phyloP scores from a whole-genome alignment of 495 filamentous ascomycete species.

The Xylaria bambusicola region DNA sequence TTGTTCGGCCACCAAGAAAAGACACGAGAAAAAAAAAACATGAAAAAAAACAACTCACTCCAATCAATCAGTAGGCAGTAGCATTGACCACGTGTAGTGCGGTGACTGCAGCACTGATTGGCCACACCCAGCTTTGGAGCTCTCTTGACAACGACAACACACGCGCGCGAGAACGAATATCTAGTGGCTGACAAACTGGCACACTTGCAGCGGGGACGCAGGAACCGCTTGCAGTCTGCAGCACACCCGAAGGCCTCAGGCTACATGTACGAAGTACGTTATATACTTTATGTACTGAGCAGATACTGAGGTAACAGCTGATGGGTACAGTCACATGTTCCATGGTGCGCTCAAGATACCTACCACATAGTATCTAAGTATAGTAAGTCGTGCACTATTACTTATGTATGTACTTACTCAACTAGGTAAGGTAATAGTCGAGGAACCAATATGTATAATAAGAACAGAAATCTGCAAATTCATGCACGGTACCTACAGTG shows the following conservation, averaged over 20 bases:
- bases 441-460: no score
- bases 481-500: no score
- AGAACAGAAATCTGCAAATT: no score
- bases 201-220: conserved; percentile 8
- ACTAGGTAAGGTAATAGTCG: no score
- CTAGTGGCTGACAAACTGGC: not conserved
- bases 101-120: conserved; percentile 19
- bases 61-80: not conserved
- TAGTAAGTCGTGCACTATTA: not conserved
- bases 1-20: not conserved
- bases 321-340: no score
- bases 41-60: conserved; percentile 17
- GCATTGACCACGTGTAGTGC: conserved; percentile 19
- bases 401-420: no score
- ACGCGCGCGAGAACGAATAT: not conserved
- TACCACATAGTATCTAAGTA: not conserved
- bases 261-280: no score
- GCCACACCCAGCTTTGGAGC: not conserved
- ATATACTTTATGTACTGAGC: no score
- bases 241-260: no score
- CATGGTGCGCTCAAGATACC: no score
- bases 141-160: conserved; percentile 5
- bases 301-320: no score
- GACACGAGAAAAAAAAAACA: not conserved
- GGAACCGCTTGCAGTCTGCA: conserved; percentile 12